Evolutionary conservation across 2,329 filamentous ascomycete species (phyloP), one percentile per base, ranked within the genome.

Genomic region (Didymella pomorum): DNA sequence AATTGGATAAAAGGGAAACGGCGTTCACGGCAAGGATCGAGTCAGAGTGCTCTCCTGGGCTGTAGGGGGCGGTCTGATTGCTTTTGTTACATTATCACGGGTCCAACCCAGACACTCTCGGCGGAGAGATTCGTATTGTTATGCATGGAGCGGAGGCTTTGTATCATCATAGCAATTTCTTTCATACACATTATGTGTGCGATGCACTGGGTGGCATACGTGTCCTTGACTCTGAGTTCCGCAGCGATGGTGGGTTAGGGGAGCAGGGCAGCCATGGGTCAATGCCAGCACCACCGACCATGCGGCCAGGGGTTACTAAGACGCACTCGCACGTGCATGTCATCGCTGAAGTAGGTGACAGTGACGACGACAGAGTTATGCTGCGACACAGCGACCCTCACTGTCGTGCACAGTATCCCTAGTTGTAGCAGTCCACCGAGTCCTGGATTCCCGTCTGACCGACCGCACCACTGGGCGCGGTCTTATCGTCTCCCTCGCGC

Each of bases 21-120:
- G 55, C 48, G 55, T 58, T 58, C 42, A 11, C 4, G 21, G 21
- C 37, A 33, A 33, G 55, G 44, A 58, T 49, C 3, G 48, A 52
- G 42, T 47, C n/a, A 23, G 43, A 2, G 16, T 16, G 31, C 47
- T 47, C 43, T 52, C 54, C 42, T 44, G 39, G 4, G n/a, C 28
- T 29, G 45, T 37, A 9, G 26, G 50, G 28, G 45, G 46, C 16
- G 29, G 23, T 45, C 12, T 25, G 23, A 25, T 25, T 7, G 23
- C 23, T 25, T 25, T 42, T 55, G 35, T 39, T 23, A 45, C 14
- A 45, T 28, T 45, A 44, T 50, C 23, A 29, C 12, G 28, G 23
- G 52, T 37, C 37, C 14, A 16, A 20, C 23, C 43, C 33, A 20
- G 28, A 29, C 16, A 29, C 25, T 51, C 53, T 56, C 23, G 41